A percentile compares a stretch with the other conserved stretches of the same genome.
These are phyloP conservation scores for Pogostemon cablin DNA, from an alignment of 257 asterid species.

Conservation along the genomic window DNA sequence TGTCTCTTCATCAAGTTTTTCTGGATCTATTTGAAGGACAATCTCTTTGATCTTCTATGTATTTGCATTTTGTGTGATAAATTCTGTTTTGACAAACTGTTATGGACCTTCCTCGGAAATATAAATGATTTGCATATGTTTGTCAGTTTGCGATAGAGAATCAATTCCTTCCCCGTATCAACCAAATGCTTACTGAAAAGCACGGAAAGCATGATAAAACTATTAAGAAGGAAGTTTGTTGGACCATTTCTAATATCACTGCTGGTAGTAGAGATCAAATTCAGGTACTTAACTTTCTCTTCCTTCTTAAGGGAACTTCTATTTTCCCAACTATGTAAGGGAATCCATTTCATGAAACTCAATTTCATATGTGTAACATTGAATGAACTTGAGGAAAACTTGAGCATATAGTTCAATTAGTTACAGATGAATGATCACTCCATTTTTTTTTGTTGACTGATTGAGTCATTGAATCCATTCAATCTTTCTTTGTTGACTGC, in stretches of 20 bases:
- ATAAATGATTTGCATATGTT: background rate
- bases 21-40: slow-evolving; percentile 15
- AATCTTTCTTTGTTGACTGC: too few species aligned
- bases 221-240: slow-evolving; percentile 85
- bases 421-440: background rate
- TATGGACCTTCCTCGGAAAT: background rate
- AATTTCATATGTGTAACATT: background rate
- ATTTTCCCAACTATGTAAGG: slow-evolving; percentile 5
- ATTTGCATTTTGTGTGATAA: background rate
- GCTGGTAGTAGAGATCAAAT: slow-evolving; percentile 80
- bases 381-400: slow-evolving; percentile 16
- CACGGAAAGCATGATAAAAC: slow-evolving; percentile 61
- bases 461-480: background rate
- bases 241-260: slow-evolving; percentile 89
- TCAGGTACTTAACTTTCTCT: slow-evolving; percentile 50
- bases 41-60: slow-evolving; percentile 1
- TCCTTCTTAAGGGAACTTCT: slow-evolving; percentile 16
- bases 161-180: slow-evolving; percentile 59
- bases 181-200: slow-evolving; percentile 55
- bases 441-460: background rate
- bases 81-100: slow-evolving; percentile 15
- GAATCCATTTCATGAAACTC: background rate
- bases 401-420: slow-evolving; percentile 1
- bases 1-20: background rate
- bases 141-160: slow-evolving; percentile 70